phyloP scores from a whole-genome alignment of 1,284 basidiomycete genomes.

The Farysia itapuensis region DNA sequence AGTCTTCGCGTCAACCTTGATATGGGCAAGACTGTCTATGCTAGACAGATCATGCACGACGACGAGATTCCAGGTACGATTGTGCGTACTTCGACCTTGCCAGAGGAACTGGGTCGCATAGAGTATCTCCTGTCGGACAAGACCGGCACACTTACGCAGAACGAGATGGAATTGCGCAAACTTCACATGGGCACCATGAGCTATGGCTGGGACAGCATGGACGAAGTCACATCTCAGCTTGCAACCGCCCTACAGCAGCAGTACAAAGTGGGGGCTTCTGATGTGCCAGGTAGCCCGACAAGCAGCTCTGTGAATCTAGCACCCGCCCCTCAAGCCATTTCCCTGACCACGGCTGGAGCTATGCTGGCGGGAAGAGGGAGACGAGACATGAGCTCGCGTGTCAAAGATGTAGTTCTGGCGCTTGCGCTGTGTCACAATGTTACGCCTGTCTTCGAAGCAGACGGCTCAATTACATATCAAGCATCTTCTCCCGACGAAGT shows the following conservation, averaged over 20 bases:
- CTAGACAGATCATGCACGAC: constrained; percentile 91
- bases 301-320: constrained; percentile 3
- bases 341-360: constrained; percentile 67
- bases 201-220: constrained; percentile 95
- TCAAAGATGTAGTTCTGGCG: constrained; percentile 90
- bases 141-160: constrained; percentile 95
- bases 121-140: constrained; percentile 96
- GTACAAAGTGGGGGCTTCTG: constrained; percentile 1
- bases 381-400: constrained; percentile 89
- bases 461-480: constrained; percentile 91
- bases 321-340: constrained; percentile 5
- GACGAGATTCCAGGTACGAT: constrained; percentile 90
- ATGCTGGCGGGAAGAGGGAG: constrained; percentile 79
- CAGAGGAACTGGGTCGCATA: constrained; percentile 93
- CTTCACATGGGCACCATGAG: constrained; percentile 98
- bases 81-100: constrained; percentile 91
- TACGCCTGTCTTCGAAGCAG: constrained; percentile 90
- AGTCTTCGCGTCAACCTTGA: constrained; percentile 97
- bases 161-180: constrained; percentile 99
- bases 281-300: constrained; percentile 10
- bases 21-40: constrained; percentile 99
- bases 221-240: constrained; percentile 89
- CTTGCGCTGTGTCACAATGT: constrained; percentile 97
- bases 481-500: constrained; percentile 98
- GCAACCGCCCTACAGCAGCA: constrained; percentile 70